These are phyloP conservation scores for Citrus inodora DNA, from an alignment of 345 rosid genomes.

Conservation along the genomic window DNA sequence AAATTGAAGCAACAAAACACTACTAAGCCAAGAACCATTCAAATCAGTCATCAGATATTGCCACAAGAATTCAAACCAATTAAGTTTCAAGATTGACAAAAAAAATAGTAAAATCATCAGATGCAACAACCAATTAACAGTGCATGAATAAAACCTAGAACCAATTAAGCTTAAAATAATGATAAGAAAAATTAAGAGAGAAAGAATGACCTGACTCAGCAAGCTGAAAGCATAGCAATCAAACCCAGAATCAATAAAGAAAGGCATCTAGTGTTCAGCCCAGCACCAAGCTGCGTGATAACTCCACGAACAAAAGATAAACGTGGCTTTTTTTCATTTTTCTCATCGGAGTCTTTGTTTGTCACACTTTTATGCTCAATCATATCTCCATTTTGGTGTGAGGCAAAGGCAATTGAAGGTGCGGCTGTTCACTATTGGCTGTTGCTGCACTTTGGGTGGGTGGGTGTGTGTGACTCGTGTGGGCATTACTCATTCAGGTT, in stretches of 20 bases:
- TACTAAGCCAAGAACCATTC: not conserved
- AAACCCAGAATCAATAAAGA: conserved; percentile 67
- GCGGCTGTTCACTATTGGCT: too few relatives aligned
- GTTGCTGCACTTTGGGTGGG: too few relatives aligned
- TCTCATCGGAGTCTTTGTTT: conserved; percentile 1
- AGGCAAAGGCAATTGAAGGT: too few relatives aligned
- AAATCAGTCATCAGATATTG: not conserved
- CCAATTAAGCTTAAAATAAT: not conserved
- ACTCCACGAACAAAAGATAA: conserved; percentile 81
- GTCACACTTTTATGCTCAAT: conserved; percentile 13
- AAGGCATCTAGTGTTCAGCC: conserved; percentile 88
- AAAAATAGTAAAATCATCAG: not conserved
- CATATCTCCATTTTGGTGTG: too few relatives aligned
- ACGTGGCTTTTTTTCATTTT: conserved; percentile 38
- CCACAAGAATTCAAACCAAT: not conserved
- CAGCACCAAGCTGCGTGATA: conserved; percentile 97
- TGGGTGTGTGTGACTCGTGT: too few relatives aligned
- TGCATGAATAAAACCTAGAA: not conserved
- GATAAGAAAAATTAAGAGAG: not conserved
- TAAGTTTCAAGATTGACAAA: not conserved
- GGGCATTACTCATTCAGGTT: too few relatives aligned
- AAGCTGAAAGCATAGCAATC: conserved; percentile 81
- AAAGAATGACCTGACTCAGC: conserved; percentile 59
- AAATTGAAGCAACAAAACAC: not conserved
- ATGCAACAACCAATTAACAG: not conserved